Conservation (phyloP, 257 asterid genomes). For the Nicotiana noctiflora region DNA sequence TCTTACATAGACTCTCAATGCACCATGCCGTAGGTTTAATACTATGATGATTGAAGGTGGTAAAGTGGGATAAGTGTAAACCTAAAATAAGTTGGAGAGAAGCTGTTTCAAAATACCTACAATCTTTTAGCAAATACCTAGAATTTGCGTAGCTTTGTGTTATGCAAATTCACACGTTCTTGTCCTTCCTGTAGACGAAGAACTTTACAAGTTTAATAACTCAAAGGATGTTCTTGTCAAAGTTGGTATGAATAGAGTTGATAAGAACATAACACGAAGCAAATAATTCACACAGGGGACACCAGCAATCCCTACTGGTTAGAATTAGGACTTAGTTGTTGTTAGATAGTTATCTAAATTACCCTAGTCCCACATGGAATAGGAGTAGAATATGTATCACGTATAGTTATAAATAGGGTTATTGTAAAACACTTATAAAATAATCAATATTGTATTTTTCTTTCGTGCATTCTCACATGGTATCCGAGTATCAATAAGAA, state of each 20-base stretch:
- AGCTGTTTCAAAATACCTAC: neutral
- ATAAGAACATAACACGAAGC: neutral
- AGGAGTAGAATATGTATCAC: too few relatives aligned
- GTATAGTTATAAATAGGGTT: too few relatives aligned
- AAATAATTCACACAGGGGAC: neutral
- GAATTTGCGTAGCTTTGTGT: constrained; percentile 4
- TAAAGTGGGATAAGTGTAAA: neutral
- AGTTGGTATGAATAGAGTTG: neutral
- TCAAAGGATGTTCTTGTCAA: neutral
- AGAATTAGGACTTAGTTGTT: neutral
- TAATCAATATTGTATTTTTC: too few relatives aligned
- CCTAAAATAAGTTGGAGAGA: neutral
- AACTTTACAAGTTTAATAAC: neutral
- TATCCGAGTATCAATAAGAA: too few relatives aligned
- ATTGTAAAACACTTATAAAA: too few relatives aligned
- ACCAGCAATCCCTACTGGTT: neutral
- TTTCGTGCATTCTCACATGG: too few relatives aligned
- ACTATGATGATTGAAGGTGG: neutral
- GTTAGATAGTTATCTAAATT: too few relatives aligned
- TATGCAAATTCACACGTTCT: neutral
- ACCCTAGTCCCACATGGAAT: too few relatives aligned
- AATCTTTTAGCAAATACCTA: neutral
- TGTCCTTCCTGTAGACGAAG: neutral
- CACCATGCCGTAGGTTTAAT: neutral
- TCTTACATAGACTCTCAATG: neutral